These are phyloP conservation scores for Stephanodiscus triporus DNA, from an alignment of 108 stramenopile species.

Conservation along the genomic window DNA sequence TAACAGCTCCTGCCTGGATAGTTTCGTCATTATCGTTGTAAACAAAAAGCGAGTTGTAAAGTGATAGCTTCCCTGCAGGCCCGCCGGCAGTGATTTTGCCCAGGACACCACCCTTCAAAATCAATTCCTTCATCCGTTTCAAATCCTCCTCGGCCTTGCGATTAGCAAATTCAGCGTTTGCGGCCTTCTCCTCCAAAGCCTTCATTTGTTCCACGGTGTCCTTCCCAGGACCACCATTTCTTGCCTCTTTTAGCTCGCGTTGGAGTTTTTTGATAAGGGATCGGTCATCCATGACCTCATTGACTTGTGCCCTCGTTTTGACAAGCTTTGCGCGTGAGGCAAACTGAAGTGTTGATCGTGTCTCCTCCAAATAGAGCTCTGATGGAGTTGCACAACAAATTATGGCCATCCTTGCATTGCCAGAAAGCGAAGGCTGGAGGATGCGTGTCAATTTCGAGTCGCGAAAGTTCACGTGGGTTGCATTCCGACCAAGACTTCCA, in stretches of 20 bases:
- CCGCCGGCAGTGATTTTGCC: constrained; percentile 11
- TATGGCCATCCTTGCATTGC: constrained; percentile 95
- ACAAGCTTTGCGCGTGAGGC: constrained; percentile 92
- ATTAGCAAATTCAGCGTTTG: constrained; percentile 63
- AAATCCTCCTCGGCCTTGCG: constrained; percentile 76
- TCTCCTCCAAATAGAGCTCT: constrained; percentile 91
- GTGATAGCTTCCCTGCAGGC: constrained; percentile 11
- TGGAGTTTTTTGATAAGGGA: constrained; percentile 84
- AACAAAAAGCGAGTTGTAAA: constrained; percentile 34
- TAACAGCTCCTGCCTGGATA: constrained; percentile 13
- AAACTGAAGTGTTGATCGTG: constrained; percentile 93
- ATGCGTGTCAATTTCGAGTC: constrained; percentile 98
- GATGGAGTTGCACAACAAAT: constrained; percentile 95
- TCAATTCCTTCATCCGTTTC: constrained; percentile 70
- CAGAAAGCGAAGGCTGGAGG: constrained; percentile 95
- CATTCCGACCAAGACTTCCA: constrained; percentile 88
- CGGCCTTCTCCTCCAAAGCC: constrained; percentile 60
- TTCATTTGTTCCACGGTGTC: constrained; percentile 43
- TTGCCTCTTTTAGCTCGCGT: constrained; percentile 56
- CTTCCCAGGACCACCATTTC: constrained; percentile 36
- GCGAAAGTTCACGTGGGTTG: constrained; percentile 79
- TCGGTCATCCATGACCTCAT: constrained; percentile 77
- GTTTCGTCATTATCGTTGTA: constrained; percentile 42
- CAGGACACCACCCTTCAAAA: constrained; percentile 75
- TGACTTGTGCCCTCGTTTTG: constrained; percentile 76